These are phyloP conservation scores for Eremochloa ophiuroides DNA, from an alignment of 176 grass and related monocot genomes.

Conservation along the genomic window DNA sequence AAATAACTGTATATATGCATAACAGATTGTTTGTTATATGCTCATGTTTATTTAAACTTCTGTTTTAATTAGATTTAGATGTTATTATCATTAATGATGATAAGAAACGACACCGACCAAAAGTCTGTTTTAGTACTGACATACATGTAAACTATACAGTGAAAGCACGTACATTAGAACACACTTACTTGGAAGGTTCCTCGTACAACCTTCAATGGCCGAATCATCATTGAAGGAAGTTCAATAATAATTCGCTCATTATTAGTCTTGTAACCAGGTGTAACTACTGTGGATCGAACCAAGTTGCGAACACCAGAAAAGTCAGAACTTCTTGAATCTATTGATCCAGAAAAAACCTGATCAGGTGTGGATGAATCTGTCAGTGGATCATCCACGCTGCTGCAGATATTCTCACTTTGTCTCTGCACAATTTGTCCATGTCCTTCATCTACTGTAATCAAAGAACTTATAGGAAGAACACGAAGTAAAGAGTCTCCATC, in stretches of 20 bases:
- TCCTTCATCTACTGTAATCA: slow-evolving; percentile 64
- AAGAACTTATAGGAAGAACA: slow-evolving; percentile 57
- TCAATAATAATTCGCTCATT: slow-evolving; percentile 86
- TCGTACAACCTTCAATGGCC: slow-evolving; percentile 78
- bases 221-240: slow-evolving; percentile 81
- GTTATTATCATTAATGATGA: slow-evolving; percentile 2
- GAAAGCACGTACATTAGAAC: slow-evolving; percentile 51
- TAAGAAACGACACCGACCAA: background rate
- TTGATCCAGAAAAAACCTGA: slow-evolving; percentile 48
- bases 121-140: slow-evolving; percentile 7
- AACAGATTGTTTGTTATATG: slow-evolving; percentile 8
- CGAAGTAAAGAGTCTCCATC: slow-evolving; percentile 38
- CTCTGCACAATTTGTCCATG: slow-evolving; percentile 53
- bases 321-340: slow-evolving; percentile 68
- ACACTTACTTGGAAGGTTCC: slow-evolving; percentile 98
- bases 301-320: slow-evolving; percentile 66
- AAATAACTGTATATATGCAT: background rate
- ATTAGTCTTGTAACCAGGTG: slow-evolving; percentile 61
- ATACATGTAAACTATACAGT: slow-evolving; percentile 32
- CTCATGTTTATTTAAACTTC: slow-evolving; percentile 13
- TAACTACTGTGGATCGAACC: slow-evolving; percentile 60
- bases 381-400: slow-evolving; percentile 51
- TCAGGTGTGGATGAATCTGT: slow-evolving; percentile 49
- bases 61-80: slow-evolving; percentile 28
- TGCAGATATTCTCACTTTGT: slow-evolving; percentile 53